These are phyloP conservation scores for Colletotrichum graminicola DNA, from an alignment of 2,329 filamentous ascomycete species.

Conservation along the genomic window DNA sequence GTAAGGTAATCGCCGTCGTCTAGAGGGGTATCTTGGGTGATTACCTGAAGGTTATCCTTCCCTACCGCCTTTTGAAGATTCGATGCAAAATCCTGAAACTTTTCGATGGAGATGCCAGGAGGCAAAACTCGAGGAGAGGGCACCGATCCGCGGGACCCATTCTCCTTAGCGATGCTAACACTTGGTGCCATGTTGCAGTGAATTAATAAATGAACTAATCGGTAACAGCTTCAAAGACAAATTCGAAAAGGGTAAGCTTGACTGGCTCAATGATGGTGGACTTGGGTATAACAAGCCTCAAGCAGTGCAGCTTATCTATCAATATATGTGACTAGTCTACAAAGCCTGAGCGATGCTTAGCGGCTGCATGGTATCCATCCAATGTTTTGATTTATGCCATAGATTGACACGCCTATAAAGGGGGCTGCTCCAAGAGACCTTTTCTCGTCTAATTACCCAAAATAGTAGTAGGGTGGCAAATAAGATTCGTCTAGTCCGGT, in stretches of 20 bases:
- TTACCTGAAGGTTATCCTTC: slow-evolving; percentile 33
- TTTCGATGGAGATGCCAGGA: slow-evolving; percentile 10
- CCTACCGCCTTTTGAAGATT: slow-evolving; percentile 19
- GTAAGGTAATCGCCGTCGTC: slow-evolving; percentile 36
- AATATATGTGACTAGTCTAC: not conserved
- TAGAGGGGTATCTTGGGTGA: slow-evolving; percentile 17
- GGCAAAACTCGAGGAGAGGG: slow-evolving; percentile 27
- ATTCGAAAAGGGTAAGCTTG: not conserved
- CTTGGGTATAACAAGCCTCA: too few relatives aligned
- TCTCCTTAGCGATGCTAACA: slow-evolving; percentile 7
- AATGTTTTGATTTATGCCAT: slow-evolving; percentile 11
- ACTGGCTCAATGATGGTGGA: not conserved
- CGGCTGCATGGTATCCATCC: slow-evolving; percentile 3
- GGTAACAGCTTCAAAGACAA: not conserved
- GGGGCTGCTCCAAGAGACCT: not conserved
- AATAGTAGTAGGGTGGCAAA: not conserved
- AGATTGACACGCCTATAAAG: not conserved
- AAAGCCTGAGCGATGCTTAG: too few relatives aligned
- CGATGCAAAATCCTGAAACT: slow-evolving; percentile 29
- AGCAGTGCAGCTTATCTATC: slow-evolving; percentile 19
- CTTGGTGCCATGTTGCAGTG: slow-evolving; percentile 24
- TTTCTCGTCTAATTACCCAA: slow-evolving; percentile 28
- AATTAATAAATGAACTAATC: not conserved
- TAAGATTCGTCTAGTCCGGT: slow-evolving; percentile 22
- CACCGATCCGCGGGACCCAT: slow-evolving; percentile 4